phyloP scores from a whole-genome alignment of 2,329 filamentous ascomycete species.

The Fusarium siculi region DNA sequence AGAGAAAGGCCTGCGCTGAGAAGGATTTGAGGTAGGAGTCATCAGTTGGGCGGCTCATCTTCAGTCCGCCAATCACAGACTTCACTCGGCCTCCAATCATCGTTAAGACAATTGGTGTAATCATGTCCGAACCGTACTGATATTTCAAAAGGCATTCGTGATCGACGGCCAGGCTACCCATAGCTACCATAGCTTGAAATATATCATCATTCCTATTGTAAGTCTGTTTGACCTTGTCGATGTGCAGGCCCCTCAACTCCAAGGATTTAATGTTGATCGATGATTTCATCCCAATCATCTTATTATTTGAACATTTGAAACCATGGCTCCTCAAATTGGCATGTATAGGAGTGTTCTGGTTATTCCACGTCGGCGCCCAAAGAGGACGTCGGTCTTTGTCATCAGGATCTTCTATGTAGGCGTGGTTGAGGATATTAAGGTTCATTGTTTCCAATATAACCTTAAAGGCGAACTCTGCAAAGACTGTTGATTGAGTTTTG shows the following conservation, averaged over 20 bases:
- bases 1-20: no score
- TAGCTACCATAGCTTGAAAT: no score
- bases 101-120: neutral
- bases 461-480: accelerated
- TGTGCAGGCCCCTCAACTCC: accelerated
- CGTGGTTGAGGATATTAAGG: accelerated
- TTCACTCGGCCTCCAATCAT: neutral
- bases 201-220: no score
- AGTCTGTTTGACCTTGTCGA: neutral
- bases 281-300: no score
- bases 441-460: accelerated
- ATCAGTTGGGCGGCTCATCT: neutral
- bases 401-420: accelerated
- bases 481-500: accelerated
- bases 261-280: no score
- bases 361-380: neutral
- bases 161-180: neutral
- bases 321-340: no score
- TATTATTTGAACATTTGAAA: no score
- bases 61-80: no score
- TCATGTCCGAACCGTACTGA: accelerated
- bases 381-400: neutral
- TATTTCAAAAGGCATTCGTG: accelerated
- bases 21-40: accelerated
- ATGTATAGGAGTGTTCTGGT: no score